These are phyloP conservation scores for Microsporum audouinii DNA, from an alignment of 2,329 filamentous ascomycete genomes.

Conservation along the genomic window DNA sequence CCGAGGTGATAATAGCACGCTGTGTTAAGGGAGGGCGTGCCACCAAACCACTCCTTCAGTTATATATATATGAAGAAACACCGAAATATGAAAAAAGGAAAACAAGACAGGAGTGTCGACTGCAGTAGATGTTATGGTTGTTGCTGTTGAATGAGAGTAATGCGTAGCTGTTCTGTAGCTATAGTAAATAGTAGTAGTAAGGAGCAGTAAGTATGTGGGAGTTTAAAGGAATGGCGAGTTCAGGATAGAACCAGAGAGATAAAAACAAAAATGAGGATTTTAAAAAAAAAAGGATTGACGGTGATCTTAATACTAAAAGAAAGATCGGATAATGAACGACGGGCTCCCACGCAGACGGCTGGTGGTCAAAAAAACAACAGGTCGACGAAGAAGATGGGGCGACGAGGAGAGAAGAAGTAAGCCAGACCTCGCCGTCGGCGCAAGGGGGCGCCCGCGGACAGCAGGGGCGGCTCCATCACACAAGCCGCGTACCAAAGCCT, in stretches of 20 bases:
- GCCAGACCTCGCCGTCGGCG: not conserved
- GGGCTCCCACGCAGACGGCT: constrained; percentile 2
- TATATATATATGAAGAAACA: not conserved
- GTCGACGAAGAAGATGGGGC: constrained; percentile 1
- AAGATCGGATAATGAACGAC: constrained; percentile 4
- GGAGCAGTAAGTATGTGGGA: not conserved
- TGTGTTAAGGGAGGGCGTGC: not conserved
- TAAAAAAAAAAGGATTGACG: constrained; percentile 15
- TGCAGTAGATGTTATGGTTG: not conserved
- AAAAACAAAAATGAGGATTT: constrained; percentile 11
- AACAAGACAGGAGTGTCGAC: not conserved
- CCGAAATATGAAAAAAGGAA: not conserved
- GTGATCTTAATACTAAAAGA: constrained; percentile 4
- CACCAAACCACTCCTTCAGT: not conserved
- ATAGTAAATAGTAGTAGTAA: not conserved
- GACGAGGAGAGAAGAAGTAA: constrained; percentile 1
- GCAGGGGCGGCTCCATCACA: constrained; percentile 4
- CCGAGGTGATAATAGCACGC: not conserved
- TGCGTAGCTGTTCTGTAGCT: not conserved
- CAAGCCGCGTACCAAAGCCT: constrained; percentile 4
- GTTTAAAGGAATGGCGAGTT: constrained; percentile 11
- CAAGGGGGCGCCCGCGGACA: constrained; percentile 2
- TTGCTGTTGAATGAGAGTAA: not conserved
- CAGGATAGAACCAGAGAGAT: not conserved
- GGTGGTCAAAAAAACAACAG: not conserved